These are phyloP conservation scores for Ophiobolus disseminans DNA, from an alignment of 2,329 filamentous ascomycete species.

Conservation along the genomic window DNA sequence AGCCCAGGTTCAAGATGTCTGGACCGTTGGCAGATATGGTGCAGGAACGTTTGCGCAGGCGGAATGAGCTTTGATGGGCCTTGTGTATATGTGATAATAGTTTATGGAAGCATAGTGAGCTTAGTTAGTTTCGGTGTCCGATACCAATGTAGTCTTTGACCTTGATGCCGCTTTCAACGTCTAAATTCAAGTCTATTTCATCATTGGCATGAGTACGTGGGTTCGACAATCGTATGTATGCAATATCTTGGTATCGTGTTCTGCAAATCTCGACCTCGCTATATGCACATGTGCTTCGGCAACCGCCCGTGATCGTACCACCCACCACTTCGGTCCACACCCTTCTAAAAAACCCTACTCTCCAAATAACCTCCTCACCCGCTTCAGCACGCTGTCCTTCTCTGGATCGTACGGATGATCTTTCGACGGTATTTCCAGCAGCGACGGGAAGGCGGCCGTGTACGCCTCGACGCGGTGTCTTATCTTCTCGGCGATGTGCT, in stretches of 20 bases:
- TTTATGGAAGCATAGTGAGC: no score
- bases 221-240: not conserved
- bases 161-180: conserved; percentile 8
- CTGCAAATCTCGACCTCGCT: not conserved
- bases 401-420: conserved; percentile 99
- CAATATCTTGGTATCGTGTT: conserved; percentile 7
- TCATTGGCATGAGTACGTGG: conserved; percentile 20
- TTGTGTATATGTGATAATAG: conserved; percentile 6
- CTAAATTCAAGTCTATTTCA: no score
- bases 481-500: conserved; percentile 97
- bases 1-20: conserved; percentile 42
- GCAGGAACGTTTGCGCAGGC: conserved; percentile 34
- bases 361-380: conserved; percentile 77
- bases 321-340: not conserved
- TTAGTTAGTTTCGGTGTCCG: conserved; percentile 14
- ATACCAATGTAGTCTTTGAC: conserved; percentile 23
- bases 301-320: conserved; percentile 8
- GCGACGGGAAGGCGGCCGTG: conserved; percentile 91
- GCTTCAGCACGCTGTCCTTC: conserved; percentile 95
- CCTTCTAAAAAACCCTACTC: conserved; percentile 59
- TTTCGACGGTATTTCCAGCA: conserved; percentile 97
- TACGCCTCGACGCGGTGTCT: conserved; percentile 88
- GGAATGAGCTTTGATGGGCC: conserved; percentile 41
- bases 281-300: conserved; percentile 10
- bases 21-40: conserved; percentile 46